Conservation (phyloP, 441 rosid species). For the Corymbia citriodora region DNA sequence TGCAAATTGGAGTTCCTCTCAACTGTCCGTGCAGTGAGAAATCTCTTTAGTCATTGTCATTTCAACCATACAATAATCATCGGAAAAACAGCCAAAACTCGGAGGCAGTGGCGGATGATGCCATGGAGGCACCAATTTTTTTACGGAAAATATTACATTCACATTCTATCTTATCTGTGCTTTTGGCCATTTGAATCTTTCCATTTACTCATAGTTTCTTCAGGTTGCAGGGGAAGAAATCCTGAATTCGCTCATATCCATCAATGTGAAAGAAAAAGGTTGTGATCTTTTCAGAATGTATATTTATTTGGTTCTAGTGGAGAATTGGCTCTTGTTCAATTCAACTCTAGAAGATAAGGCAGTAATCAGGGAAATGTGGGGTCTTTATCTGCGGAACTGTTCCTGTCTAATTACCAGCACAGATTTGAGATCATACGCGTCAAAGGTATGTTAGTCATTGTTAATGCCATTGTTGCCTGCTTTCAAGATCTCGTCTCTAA, state of each 20-base stretch:
- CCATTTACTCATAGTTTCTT: background rate
- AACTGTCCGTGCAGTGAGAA: background rate
- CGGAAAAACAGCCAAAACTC: background rate
- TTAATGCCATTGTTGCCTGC: background rate
- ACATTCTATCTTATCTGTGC: background rate
- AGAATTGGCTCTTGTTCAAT: conserved; percentile 67
- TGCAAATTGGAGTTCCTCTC: background rate
- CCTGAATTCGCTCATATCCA: conserved; percentile 39
- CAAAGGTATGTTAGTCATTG: conserved; percentile 38
- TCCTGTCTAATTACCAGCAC: conserved; percentile 71
- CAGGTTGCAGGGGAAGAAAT: conserved; percentile 54
- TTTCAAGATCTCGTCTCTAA: background rate
- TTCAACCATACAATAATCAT: background rate
- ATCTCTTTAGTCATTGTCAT: background rate
- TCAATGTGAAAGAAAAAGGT: conserved; percentile 51
- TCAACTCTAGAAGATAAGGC: conserved; percentile 42
- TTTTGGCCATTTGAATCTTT: background rate
- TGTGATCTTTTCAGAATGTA: conserved; percentile 65
- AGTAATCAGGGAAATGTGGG: conserved; percentile 60
- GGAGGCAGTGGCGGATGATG: background rate
- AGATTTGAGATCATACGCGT: conserved; percentile 63
- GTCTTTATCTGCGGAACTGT: conserved; percentile 62
- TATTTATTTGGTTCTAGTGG: conserved; percentile 49
- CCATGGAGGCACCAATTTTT: background rate
- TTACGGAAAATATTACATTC: background rate